Base-by-base conservation (phyloP, 1,139 yeast species). In the Blastobotrys malaysiensis region DNA sequence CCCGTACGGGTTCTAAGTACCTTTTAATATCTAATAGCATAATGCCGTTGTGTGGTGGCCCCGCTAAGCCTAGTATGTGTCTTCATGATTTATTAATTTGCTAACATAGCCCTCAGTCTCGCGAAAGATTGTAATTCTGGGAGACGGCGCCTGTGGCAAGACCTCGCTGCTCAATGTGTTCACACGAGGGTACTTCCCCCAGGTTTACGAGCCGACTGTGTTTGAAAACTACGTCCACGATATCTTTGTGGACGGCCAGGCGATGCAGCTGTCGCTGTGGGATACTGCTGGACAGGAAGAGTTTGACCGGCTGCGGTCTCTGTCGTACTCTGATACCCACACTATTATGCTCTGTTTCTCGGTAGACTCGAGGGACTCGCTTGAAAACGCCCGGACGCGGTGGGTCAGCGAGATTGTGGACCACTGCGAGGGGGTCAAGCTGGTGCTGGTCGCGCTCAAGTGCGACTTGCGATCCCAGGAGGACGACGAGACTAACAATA, bases 211-310 rank as follows among this genome's bases (percentile, higher is more conserved):
- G 67, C 99, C 99, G 22, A 93, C 99, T 0, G 98, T 93, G 39
- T 93, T 93, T 72, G 99, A 93, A 70, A 93, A 93, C 74, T 93
- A 93, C 69, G 96, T 91, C 56, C 99, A 93, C 73, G 99, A 93
- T 69, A 91, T 93, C 61, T 93, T 88, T 73, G 90, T 93, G 56
- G 99, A 93, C 70, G 95, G 95, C 49, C 91, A 89, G 70, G 90
- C 95, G 52, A 88, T 93, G 64, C 96, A 91, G 67, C 75, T 93
- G 59, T 89, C 97, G 24, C 77, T 93, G 55, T 93, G 99, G 99
- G 99, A 93, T 69, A 93, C 99, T 5, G 99, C 99, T 3, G 99
- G 99, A 5, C 99, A 93, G 75, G 99, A 93, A 73, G 99, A 93
- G 73, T 93, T 91, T 67, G 99, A 93, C 70, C 79, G 97, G 59